phyloP scores from a whole-genome alignment of 768 basidiomycete species.

The Macrolepiota dolichaula region DNA sequence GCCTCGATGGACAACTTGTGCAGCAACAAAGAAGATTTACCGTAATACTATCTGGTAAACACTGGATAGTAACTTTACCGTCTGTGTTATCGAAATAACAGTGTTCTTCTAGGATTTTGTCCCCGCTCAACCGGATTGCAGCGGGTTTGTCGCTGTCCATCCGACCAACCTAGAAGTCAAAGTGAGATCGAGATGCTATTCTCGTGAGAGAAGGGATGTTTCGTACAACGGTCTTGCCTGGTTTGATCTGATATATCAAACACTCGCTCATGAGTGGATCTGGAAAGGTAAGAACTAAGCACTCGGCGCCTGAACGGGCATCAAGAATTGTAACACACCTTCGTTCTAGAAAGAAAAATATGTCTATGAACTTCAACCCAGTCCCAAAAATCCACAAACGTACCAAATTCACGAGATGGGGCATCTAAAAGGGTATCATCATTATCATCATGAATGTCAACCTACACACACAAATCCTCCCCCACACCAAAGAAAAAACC shows the following conservation, averaged over 20 bases:
- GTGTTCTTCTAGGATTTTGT: constrained; percentile 89
- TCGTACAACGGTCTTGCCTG: constrained; percentile 72
- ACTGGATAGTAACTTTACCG: constrained; percentile 80
- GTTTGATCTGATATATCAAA: constrained; percentile 89
- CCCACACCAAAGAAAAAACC: not conserved
- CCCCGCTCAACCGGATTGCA: constrained; percentile 89
- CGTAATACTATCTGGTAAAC: constrained; percentile 78
- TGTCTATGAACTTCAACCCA: not conserved
- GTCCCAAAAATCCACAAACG: not conserved
- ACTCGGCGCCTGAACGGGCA: constrained; percentile 9
- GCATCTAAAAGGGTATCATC: constrained; percentile 54
- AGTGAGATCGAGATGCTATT: not conserved
- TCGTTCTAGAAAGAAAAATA: constrained; percentile 50
- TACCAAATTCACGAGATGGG: constrained; percentile 91
- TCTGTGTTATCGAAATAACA: constrained; percentile 87
- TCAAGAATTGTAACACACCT: constrained; percentile 39
- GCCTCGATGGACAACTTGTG: not conserved
- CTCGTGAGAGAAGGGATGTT: not conserved
- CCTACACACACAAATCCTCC: not conserved
- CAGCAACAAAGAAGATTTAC: constrained; percentile 37
- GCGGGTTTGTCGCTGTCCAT: constrained; percentile 77
- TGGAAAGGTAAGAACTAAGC: constrained; percentile 24
- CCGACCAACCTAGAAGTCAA: constrained; percentile 67
- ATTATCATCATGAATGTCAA: too few species aligned
- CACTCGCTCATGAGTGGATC: constrained; percentile 98